Base-by-base conservation (phyloP, 1,284 basidiomycete genomes). In the Earliella scabrosa region DNA sequence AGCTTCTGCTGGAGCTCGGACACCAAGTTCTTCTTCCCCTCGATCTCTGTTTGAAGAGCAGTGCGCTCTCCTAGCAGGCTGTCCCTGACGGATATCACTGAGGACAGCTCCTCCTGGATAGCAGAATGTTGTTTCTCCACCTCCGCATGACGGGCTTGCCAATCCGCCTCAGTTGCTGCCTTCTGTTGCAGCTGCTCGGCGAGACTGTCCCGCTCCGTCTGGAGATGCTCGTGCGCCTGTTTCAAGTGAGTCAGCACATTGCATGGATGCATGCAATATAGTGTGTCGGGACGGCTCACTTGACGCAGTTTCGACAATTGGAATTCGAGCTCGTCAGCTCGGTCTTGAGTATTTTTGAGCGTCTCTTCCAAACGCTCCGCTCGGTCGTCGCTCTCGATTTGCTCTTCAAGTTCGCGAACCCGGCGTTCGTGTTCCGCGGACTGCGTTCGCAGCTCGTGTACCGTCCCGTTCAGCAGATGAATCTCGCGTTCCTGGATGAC, bases 361-460 rank as follows among this genome's bases (percentile, higher is more conserved):
- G 86, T 87, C 40, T 75, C 73, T 66, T 92, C 90, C 35, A 92
- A 71, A 39, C 80, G 78, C 63, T 92, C 90, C 20, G 85, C 85
- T 32, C 88, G 85, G 70, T 93, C 90, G 66, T 93, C 90, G 59
- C 82, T 85, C 68, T 92, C 83, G 24, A 92, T 87, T 61, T 90
- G 89, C 62, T 92, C 91, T 65, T 90, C 83, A 27, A 93, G 71
- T 63, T 92, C 89, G 27, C 82, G 83, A 21, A 86, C 77, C 54
- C 82, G 77, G 44, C 82, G 79, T 56, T 82, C 77, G 60, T 79
- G 77, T 39, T 81, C 75, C 52, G 82, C 81, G 4, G 82, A 76
- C 58, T 85, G 77, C 29, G 78, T 73, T 47, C 79, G 82, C 29
- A 82, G 69, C 44, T 87, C 84, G 38, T 77, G 74, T n/a, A 82